phyloP scores from a whole-genome alignment of 2,329 filamentous ascomycete species.

The Tolypocladium cylindrosporum region DNA sequence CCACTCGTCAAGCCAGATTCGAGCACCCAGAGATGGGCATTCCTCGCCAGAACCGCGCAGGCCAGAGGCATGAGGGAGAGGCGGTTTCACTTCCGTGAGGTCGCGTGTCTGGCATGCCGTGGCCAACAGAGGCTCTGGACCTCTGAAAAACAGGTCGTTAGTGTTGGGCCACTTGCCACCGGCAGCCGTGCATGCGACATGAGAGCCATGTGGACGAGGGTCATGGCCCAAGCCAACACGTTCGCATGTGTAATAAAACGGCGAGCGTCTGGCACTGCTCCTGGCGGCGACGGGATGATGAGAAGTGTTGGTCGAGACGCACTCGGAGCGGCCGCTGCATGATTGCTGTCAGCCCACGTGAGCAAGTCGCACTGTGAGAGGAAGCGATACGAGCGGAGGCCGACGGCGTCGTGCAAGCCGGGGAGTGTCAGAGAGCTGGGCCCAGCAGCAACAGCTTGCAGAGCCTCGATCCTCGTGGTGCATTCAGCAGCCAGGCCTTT shows the following conservation, averaged over 20 bases:
- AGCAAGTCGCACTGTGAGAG: neutral
- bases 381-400: neutral
- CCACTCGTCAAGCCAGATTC: neutral
- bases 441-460: neutral
- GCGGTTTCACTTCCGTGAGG: neutral
- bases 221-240: neutral
- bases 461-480: neutral
- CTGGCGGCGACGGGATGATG: neutral
- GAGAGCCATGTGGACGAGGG: neutral
- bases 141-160: too few species aligned
- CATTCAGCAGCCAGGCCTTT: neutral
- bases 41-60: neutral
- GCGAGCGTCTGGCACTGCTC: neutral
- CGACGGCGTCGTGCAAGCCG: neutral
- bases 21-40: neutral
- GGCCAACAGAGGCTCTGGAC: too few species aligned
- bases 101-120: neutral
- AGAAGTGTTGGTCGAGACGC: neutral
- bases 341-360: neutral
- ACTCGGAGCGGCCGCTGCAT: neutral
- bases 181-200: neutral
- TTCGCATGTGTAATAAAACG: neutral
- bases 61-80: neutral
- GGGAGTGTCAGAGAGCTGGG: neutral
- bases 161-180: too few species aligned